These are phyloP conservation scores for Peribolospora baueri DNA, from an alignment of 768 basidiomycete genomes.

Conservation along the genomic window DNA sequence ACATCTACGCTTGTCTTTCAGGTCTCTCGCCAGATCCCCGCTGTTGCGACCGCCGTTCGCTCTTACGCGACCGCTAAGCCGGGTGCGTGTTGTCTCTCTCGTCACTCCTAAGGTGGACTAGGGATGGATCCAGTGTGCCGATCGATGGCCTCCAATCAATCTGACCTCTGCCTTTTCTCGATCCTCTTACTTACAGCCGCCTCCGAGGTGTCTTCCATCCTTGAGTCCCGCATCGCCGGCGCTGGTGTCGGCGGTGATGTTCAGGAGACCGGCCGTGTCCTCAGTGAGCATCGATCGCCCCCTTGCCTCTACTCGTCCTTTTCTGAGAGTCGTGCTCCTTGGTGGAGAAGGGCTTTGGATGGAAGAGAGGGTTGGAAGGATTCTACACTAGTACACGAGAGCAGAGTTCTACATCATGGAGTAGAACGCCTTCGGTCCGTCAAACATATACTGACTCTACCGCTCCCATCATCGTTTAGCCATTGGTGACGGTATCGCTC, in stretches of 20 bases:
- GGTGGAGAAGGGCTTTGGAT: too few species aligned
- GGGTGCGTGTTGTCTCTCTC: constrained; percentile 30
- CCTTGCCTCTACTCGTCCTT: too few species aligned
- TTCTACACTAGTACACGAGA: background rate
- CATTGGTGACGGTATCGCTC: constrained; percentile 96
- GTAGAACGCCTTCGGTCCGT: background rate
- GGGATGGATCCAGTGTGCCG: background rate
- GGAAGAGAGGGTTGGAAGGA: background rate
- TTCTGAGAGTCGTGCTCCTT: too few species aligned
- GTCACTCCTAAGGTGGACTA: background rate
- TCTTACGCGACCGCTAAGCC: constrained; percentile 96
- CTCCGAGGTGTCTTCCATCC: constrained; percentile 96
- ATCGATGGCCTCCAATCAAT: background rate
- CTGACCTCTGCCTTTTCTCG: constrained; percentile 5
- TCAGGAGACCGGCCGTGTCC: constrained; percentile 94
- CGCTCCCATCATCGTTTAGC: constrained; percentile 33
- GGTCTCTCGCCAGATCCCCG: background rate
- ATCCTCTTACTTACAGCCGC: constrained; percentile 37
- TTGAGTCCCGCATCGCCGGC: constrained; percentile 94
- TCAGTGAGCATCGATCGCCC: constrained; percentile 39
- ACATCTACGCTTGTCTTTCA: too few species aligned
- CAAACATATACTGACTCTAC: constrained; percentile 60
- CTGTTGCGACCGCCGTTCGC: constrained; percentile 24
- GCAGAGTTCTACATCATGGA: background rate
- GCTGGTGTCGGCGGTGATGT: constrained; percentile 73